Conservation (phyloP, 106 monocot genomes). For the Xerophyta viscosa region DNA sequence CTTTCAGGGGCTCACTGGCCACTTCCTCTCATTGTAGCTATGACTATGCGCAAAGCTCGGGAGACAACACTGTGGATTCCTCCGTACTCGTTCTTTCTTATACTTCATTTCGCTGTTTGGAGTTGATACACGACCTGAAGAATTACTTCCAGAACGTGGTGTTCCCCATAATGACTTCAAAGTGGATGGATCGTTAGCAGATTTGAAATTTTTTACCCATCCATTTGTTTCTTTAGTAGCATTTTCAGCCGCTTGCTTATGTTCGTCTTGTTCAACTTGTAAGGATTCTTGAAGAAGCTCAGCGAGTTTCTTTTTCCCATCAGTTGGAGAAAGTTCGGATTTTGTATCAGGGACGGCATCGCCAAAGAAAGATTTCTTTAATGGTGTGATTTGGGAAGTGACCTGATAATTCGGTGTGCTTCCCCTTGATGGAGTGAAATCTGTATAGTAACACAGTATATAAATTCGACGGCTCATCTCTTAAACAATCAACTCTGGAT, state of each 20-base stretch:
- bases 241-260: conserved; percentile 2
- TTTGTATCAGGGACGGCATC: conserved; percentile 20
- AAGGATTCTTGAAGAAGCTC: conserved; percentile 34
- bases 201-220: background rate
- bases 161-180: conserved; percentile 13
- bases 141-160: conserved; percentile 17
- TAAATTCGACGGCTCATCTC: background rate
- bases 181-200: conserved; percentile 3
- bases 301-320: conserved; percentile 43
- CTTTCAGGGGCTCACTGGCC: conserved; percentile 30
- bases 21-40: conserved; percentile 24
- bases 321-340: conserved; percentile 37
- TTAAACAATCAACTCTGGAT: no score
- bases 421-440: conserved; percentile 67
- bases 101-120: conserved; percentile 10
- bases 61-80: conserved; percentile 47
- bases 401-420: conserved; percentile 43
- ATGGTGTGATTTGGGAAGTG: conserved; percentile 6
- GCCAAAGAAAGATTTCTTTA: conserved; percentile 13
- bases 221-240: conserved; percentile 1
- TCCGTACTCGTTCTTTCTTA: conserved; percentile 27
- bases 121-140: conserved; percentile 16
- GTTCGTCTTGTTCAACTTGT: background rate
- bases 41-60: conserved; percentile 26
- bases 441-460: conserved; percentile 36